phyloP scores from a whole-genome alignment of 2,329 filamentous ascomycete genomes.

The Fusarium newnesense region DNA sequence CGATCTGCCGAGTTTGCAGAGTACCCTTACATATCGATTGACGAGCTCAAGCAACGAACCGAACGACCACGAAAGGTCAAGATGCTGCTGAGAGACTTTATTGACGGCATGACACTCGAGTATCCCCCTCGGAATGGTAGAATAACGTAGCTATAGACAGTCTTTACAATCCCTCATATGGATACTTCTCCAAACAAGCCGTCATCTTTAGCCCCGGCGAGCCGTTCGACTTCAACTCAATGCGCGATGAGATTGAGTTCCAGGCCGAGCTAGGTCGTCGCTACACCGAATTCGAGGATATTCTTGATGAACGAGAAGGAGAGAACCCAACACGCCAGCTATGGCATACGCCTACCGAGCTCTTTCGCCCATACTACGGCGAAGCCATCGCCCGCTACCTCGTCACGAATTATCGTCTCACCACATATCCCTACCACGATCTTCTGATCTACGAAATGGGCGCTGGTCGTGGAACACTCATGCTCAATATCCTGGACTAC shows the following conservation, averaged over 20 bases:
- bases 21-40: slow-evolving; percentile 87
- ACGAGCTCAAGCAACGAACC: slow-evolving; percentile 75
- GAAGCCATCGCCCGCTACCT: slow-evolving; percentile 97
- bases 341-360: slow-evolving; percentile 98
- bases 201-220: slow-evolving; percentile 95
- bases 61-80: slow-evolving; percentile 89
- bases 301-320: slow-evolving; percentile 75
- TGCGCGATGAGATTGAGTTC: slow-evolving; percentile 89
- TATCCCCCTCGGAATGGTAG: slow-evolving; percentile 17
- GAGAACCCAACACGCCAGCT: slow-evolving; percentile 83
- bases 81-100: slow-evolving; percentile 98
- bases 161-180: slow-evolving; percentile 92
- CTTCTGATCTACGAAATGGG: slow-evolving; percentile 99
- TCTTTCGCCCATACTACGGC: slow-evolving; percentile 96
- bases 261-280: slow-evolving; percentile 78
- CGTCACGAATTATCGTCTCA: slow-evolving; percentile 94
- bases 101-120: slow-evolving; percentile 74
- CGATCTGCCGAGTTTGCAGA: slow-evolving; percentile 81
- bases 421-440: slow-evolving; percentile 94
- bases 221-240: slow-evolving; percentile 85
- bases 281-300: slow-evolving; percentile 91
- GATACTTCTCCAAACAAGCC: slow-evolving; percentile 95
- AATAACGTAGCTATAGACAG: slow-evolving; percentile 69
- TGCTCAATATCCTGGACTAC: slow-evolving; percentile 98
- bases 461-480: slow-evolving; percentile 94